Base-by-base conservation (phyloP, 306 rosid genomes). In the Inga laurina region DNA sequence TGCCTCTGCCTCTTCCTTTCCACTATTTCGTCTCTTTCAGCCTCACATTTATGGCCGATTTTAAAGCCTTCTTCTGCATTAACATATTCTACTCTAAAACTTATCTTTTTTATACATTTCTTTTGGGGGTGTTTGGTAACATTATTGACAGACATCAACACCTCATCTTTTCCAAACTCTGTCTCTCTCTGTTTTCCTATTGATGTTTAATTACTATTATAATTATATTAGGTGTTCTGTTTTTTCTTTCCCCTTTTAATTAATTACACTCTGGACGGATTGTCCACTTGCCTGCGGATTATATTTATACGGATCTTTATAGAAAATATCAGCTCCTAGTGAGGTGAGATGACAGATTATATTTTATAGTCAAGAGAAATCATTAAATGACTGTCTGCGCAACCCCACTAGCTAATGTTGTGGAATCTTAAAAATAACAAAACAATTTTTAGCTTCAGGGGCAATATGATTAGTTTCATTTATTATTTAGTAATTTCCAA, bases 101-200 rank as follows among this genome's bases (percentile, higher is more conserved):
- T 37, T 37, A 5, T 37, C 41, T 37, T 37, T 57, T 21, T 45
- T 64, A 68, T 66, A 45, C 48, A 8, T 76, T 19, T 27, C 3
- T 21, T 64, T 61, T 61, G 1, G 15, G 67, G 30, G 49, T 48
- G 54, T 82, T 72, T 34, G 75, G 69, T 72, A 57, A 61, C 79
- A 72, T 64, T 82, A 80, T 72, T 85, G 87, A 68, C 82, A 76
- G 79, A 88, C 87, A 82, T 78, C 48, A 76, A 52, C 68, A 39
- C 65, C 84, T 72, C 75, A 75, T 87, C 82, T 69, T 51, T 76
- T 68, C 75, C 79, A 59, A 44, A 67, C 76, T 32, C 19, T 61
- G 18, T 67, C 79, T 73, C 74, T 46, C 76, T 14, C 70, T 69
- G 51, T 68, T 74, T 10, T 54, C 59, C 73, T 44, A 65, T 22